A percentile compares a stretch with the other conserved stretches of the same genome.
Conservation (phyloP, 768 basidiomycete species). For the Termitomyces sp. region DNA sequence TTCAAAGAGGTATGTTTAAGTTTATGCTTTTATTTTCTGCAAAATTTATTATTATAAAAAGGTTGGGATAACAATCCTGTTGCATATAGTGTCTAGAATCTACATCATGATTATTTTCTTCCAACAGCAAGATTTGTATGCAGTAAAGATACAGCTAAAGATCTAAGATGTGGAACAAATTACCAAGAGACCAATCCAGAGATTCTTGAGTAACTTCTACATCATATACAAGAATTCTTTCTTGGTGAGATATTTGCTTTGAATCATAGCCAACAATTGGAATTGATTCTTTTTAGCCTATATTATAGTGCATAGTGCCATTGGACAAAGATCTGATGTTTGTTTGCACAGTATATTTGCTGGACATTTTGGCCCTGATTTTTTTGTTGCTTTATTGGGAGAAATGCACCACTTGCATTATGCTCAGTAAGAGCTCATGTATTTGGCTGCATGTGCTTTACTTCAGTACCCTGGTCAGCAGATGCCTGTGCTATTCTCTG, state of each 20-base stretch:
- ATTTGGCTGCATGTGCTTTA: neutral
- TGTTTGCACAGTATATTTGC: neutral
- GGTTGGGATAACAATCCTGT: neutral
- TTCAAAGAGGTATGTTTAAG: neutral
- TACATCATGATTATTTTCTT: neutral
- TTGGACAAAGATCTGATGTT: neutral
- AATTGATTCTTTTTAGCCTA: neutral
- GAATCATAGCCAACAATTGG: neutral
- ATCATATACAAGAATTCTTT: neutral
- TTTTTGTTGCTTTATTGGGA: neutral
- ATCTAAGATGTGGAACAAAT: neutral
- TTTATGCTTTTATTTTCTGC: no score
- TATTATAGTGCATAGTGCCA: neutral
- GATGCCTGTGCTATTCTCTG: neutral
- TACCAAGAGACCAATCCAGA: neutral
- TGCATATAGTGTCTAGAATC: neutral
- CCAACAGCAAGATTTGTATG: neutral
- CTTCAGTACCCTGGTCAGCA: neutral
- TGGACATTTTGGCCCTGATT: neutral
- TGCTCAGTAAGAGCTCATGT: neutral
- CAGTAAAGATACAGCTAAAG: neutral
- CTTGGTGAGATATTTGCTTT: neutral
- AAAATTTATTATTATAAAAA: neutral
- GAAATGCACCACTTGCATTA: neutral
- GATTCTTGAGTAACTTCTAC: neutral